These are phyloP conservation scores for Stropharia rugosoannulata DNA, from an alignment of 768 basidiomycete species.

Conservation along the genomic window DNA sequence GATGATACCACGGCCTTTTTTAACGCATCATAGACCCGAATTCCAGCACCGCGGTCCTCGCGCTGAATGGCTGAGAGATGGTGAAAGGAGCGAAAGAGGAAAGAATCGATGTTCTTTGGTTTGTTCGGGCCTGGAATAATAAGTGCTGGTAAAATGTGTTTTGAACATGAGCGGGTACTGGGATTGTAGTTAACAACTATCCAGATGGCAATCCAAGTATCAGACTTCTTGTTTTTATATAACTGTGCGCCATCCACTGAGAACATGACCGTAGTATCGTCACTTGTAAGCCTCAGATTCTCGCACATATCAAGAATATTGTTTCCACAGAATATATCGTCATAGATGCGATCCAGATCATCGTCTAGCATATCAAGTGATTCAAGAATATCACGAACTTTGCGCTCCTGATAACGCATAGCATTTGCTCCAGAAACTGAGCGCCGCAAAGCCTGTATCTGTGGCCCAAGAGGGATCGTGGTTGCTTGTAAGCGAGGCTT, in stretches of 20 bases:
- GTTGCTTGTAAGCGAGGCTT: constrained; percentile 27
- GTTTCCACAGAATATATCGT: constrained; percentile 19
- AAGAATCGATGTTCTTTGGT: constrained; percentile 34
- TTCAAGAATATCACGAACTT: background rate
- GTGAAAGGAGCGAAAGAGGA: constrained; percentile 28
- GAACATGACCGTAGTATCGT: constrained; percentile 29
- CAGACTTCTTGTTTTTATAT: constrained; percentile 37
- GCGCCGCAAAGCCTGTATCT: constrained; percentile 37
- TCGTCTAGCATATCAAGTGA: background rate
- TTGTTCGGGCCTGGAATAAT: constrained; percentile 38
- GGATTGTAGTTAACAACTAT: constrained; percentile 27
- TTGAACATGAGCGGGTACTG: constrained; percentile 24
- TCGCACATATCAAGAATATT: constrained; percentile 24
- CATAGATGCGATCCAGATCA: constrained; percentile 5
- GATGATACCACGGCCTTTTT: constrained; percentile 14
- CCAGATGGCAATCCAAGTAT: constrained; percentile 40
- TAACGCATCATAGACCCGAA: constrained; percentile 25
- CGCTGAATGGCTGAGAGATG: constrained; percentile 33
- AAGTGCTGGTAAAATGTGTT: constrained; percentile 27
- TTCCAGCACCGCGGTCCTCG: constrained; percentile 22
- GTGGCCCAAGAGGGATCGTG: constrained; percentile 41
- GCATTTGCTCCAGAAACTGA: constrained; percentile 17
- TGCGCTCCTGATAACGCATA: constrained; percentile 25
- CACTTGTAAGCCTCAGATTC: constrained; percentile 14
- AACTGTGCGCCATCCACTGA: constrained; percentile 41